phyloP scores from a whole-genome alignment of 2,329 filamentous ascomycete species.

The Hypomyces perniciosus region DNA sequence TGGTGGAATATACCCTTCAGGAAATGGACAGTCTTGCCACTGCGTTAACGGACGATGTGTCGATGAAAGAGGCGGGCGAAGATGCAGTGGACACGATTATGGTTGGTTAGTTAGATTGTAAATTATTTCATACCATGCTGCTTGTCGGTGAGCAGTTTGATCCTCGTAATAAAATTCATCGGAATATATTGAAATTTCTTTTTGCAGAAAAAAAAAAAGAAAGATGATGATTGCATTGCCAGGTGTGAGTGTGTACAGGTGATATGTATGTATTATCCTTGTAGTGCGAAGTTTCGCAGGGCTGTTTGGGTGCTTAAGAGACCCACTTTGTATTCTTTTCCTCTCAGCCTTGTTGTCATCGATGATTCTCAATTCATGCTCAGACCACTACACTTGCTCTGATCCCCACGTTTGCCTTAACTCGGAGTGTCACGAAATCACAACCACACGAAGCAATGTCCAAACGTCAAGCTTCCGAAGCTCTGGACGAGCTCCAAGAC shows the following conservation, averaged over 20 bases:
- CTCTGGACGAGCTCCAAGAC: slow-evolving; percentile 50
- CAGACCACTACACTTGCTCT: not conserved
- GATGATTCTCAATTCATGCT: not conserved
- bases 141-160: not conserved
- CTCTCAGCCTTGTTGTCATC: slow-evolving; percentile 9
- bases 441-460: slow-evolving; percentile 26
- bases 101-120: slow-evolving; percentile 23
- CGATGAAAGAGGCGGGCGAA: slow-evolving; percentile 32
- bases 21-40: slow-evolving; percentile 78
- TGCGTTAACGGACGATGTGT: slow-evolving; percentile 27
- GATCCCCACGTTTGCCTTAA: no score
- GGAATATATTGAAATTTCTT: not conserved
- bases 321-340: slow-evolving; percentile 10
- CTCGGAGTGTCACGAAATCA: not conserved
- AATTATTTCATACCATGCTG: not conserved
- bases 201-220: not conserved
- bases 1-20: slow-evolving; percentile 86
- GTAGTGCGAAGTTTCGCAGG: not conserved
- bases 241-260: no score
- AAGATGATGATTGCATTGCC: no score
- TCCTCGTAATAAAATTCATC: not conserved
- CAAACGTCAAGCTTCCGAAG: slow-evolving; percentile 56
- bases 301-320: not conserved
- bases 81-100: slow-evolving; percentile 35
- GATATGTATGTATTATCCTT: no score